phyloP scores from a whole-genome alignment of 768 basidiomycete genomes.

The Nevesoporus exiguus region DNA sequence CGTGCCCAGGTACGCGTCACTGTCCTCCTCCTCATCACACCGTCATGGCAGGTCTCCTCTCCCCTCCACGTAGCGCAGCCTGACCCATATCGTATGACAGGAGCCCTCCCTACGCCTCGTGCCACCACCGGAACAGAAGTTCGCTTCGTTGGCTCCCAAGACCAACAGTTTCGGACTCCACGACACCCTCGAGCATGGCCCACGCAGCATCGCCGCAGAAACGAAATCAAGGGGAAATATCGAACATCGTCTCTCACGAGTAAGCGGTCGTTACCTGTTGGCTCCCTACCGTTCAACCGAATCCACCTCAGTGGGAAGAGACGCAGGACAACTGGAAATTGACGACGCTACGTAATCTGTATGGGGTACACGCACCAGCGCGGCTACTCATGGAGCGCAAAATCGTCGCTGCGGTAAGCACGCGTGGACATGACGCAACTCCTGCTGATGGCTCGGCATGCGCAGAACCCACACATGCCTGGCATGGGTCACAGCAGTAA shows the following conservation, averaged over 20 bases:
- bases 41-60: constrained; percentile 20
- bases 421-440: background rate
- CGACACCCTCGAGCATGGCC: constrained; percentile 84
- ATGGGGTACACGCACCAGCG: constrained; percentile 87
- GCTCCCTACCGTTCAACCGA: background rate
- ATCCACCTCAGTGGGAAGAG: constrained; percentile 74
- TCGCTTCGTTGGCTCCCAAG: constrained; percentile 64
- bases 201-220: constrained; percentile 75
- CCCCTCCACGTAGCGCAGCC: background rate
- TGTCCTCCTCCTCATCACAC: background rate
- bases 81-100: constrained; percentile 21
- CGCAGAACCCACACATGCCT: constrained; percentile 65
- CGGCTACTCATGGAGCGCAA: constrained; percentile 92
- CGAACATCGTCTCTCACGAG: constrained; percentile 73
- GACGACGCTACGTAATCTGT: constrained; percentile 77
- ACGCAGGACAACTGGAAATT: constrained; percentile 88
- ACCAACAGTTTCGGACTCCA: constrained; percentile 79
- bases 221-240: constrained; percentile 58
- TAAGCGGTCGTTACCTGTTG: constrained; percentile 34
- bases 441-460: constrained; percentile 1
- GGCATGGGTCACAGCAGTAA: constrained; percentile 66
- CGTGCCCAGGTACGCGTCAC: constrained; percentile 18
- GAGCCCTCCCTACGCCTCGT: constrained; percentile 60
- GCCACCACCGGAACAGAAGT: constrained; percentile 51
- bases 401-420: constrained; percentile 65